Evolutionary conservation across 768 basidiomycete species (phyloP), one percentile per base, ranked within the genome.

Genomic region (Chalciporus piperatus): DNA sequence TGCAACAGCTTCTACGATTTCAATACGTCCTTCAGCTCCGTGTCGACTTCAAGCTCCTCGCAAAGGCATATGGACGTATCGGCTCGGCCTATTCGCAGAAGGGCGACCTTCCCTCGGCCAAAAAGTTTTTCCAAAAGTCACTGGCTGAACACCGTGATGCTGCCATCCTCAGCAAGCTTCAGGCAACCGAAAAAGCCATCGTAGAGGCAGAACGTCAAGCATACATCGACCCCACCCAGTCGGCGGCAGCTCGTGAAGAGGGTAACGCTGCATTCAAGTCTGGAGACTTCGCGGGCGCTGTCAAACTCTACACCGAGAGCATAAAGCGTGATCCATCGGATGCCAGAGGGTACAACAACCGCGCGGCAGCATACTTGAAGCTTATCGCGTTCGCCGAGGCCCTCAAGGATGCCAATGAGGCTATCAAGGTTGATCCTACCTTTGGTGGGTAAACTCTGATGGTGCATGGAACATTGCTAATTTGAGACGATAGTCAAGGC

Each of bases 341-440:
- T 65, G 81, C 96, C 13, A 80, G 87, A 57, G 94, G 91, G 9
- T 99, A 98, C 76, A 98, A 96, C 70, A 99, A 99, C 75, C 87
- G 97, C 44, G 93, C 97, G n/a, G 88, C 93, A 25, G 95, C 93
- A 20, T 98, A 97, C 74, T 92, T 88, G 72, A 98, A 98, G 75
- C 83, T 99, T 37, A 81, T 81, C 39, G 97, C 97, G 1, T 72
- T 98, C 27, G 89, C 94, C 11, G 97, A 99, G 69, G 97, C 95
- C 1, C 78, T 98, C 64, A 98, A 98, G 72, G 97, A 99, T 63
- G 92, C 85, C 35, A 83, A 99, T 50, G 84, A 89, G 68, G 93
- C 97, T 22, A 93, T 98, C 76, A 87, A 85, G 71, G 81, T 89
- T 44, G 96, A 98, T 70, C 84, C 92, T 32, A 76, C 75, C 45